phyloP scores from a whole-genome alignment of 1,284 basidiomycete genomes.

The Cryptococcus wingfieldii region DNA sequence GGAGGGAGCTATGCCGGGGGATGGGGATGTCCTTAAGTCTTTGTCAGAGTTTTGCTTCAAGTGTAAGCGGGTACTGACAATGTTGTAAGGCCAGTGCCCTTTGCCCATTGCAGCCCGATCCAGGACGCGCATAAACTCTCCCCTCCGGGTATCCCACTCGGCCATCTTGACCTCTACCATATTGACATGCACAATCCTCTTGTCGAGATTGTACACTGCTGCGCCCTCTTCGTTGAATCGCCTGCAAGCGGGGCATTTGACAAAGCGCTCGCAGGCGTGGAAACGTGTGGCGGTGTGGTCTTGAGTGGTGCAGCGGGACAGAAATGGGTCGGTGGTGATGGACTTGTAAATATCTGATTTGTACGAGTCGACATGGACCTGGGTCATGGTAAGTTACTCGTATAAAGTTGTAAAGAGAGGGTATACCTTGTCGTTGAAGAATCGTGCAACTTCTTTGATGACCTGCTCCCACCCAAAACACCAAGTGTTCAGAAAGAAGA shows the following conservation, averaged over 20 bases:
- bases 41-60: too few species aligned
- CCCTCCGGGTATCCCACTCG: slow-evolving; percentile 37
- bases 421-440: slow-evolving; percentile 61
- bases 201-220: slow-evolving; percentile 21
- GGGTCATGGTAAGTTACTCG: not conserved
- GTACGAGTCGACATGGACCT: slow-evolving; percentile 88
- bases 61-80: slow-evolving; percentile 28
- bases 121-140: slow-evolving; percentile 18
- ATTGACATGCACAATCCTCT: slow-evolving; percentile 31
- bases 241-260: slow-evolving; percentile 58
- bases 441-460: slow-evolving; percentile 64
- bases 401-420: not conserved
- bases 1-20: slow-evolving; percentile 75
- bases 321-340: slow-evolving; percentile 57
- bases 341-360: slow-evolving; percentile 66
- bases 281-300: slow-evolving; percentile 66
- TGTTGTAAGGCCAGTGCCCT: slow-evolving; percentile 34
- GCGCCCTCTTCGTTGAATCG: slow-evolving; percentile 13
- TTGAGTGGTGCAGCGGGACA: slow-evolving; percentile 61
- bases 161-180: slow-evolving; percentile 56
- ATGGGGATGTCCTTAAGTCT: slow-evolving; percentile 79
- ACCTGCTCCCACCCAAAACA: slow-evolving; percentile 90
- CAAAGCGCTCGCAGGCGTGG: slow-evolving; percentile 82
- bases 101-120: slow-evolving; percentile 26
- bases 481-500: slow-evolving; percentile 88